Percentiles rank a stretch among this genome's conserved stretches.
Evolutionary conservation across 805 yeast genomes (phyloP).

Genomic region (Lachancea sp.): DNA sequence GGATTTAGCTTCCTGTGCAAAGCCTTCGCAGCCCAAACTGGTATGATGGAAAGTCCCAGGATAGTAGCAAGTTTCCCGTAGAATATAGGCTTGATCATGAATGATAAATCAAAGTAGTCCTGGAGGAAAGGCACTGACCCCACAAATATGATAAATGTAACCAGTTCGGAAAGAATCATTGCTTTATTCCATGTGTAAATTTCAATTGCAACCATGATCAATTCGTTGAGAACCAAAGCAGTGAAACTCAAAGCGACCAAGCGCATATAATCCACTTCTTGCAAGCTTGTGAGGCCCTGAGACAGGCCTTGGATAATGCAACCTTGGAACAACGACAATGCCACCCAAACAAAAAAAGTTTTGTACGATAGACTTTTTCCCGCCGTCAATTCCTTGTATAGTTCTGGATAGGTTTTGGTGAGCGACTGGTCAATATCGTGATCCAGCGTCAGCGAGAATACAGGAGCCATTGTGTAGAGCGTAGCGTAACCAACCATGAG

Average conservation of each 20-base stretch:
- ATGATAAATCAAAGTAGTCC: slow-evolving; percentile 78
- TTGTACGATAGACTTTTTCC: slow-evolving; percentile 81
- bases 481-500: slow-evolving; percentile 98
- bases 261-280: slow-evolving; percentile 45
- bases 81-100: slow-evolving; percentile 51
- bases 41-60: slow-evolving; percentile 65
- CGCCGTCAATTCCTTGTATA: slow-evolving; percentile 83
- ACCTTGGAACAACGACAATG: slow-evolving; percentile 89
- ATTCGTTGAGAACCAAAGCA: slow-evolving; percentile 73
- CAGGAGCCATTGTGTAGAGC: slow-evolving; percentile 96
- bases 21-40: slow-evolving; percentile 82
- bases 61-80: slow-evolving; percentile 65
- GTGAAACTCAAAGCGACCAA: slow-evolving; percentile 88
- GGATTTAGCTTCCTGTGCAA: slow-evolving; percentile 75
- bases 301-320: slow-evolving; percentile 73
- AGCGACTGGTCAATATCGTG: slow-evolving; percentile 85
- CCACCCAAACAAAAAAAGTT: slow-evolving; percentile 88
- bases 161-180: slow-evolving; percentile 67
- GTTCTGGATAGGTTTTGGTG: slow-evolving; percentile 87
- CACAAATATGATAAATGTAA: slow-evolving; percentile 61
- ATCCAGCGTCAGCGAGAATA: slow-evolving; percentile 85
- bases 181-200: slow-evolving; percentile 83
- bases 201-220: slow-evolving; percentile 88
- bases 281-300: slow-evolving; percentile 66
- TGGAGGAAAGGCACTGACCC: slow-evolving; percentile 75